A percentile compares a stretch with the other conserved stretches of the same genome.
Conservation (phyloP, 805 yeast genomes). For the Saturnispora ahearnii region DNA sequence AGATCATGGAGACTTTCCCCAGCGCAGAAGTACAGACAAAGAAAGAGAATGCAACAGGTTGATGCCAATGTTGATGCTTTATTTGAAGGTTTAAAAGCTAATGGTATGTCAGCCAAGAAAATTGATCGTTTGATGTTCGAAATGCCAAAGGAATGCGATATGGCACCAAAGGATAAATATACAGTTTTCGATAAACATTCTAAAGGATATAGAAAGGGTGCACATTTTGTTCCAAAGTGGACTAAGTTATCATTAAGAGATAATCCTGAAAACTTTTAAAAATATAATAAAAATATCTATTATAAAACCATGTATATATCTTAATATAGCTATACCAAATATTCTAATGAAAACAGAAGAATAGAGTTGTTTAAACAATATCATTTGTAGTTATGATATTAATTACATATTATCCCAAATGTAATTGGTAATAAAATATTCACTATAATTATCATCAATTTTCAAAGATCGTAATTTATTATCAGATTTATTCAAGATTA, state of each 20-base stretch:
- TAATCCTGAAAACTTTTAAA: constrained; percentile 64
- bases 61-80: constrained; percentile 69
- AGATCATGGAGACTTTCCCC: constrained; percentile 70
- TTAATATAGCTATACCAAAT: background rate
- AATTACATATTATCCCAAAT: constrained; percentile 59
- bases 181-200: constrained; percentile 71
- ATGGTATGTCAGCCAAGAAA: constrained; percentile 27
- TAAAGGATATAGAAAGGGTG: constrained; percentile 76
- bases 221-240: constrained; percentile 88
- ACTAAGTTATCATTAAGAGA: constrained; percentile 74
- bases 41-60: constrained; percentile 73
- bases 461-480: constrained; percentile 42
- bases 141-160: constrained; percentile 73
- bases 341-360: background rate
- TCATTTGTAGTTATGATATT: too few species aligned
- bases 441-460: constrained; percentile 46
- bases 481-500: constrained; percentile 41
- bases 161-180: constrained; percentile 79
- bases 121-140: constrained; percentile 32
- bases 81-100: constrained; percentile 36
- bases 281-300: background rate
- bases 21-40: constrained; percentile 74
- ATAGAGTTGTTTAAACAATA: background rate
- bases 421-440: constrained; percentile 62
- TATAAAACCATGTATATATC: background rate